A percentile compares a stretch with the other conserved stretches of the same genome.
Evolutionary conservation across 1,284 basidiomycete species (phyloP).

Genomic region (Neonothopanus nambi): DNA sequence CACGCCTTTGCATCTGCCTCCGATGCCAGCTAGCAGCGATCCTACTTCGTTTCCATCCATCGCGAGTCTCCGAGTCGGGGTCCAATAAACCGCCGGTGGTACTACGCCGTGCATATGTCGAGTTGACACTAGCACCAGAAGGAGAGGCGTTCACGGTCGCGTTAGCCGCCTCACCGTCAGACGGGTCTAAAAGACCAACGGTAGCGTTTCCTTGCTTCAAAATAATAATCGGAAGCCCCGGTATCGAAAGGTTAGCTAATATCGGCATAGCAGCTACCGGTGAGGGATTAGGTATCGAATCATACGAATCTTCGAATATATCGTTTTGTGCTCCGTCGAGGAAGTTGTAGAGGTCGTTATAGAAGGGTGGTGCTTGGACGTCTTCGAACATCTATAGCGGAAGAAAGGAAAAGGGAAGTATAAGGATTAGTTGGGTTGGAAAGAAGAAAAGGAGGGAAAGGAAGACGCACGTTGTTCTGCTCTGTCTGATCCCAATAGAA

Average conservation of each 20-base stretch:
- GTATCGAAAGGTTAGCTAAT: constrained; percentile 15
- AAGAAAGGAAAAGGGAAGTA: too few species aligned
- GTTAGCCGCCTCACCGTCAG: background rate
- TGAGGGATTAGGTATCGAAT: constrained; percentile 34
- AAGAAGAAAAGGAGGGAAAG: too few species aligned
- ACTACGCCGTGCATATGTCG: background rate
- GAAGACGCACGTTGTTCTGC: constrained; percentile 23
- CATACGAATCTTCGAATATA: constrained; percentile 55
- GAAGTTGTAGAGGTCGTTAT: constrained; percentile 60
- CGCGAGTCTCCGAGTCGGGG: too few species aligned
- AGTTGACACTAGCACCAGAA: background rate
- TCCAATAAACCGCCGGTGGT: background rate
- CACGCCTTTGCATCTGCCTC: too few species aligned
- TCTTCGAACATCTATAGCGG: constrained; percentile 65
- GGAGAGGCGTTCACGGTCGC: background rate
- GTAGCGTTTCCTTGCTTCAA: background rate
- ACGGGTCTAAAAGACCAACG: background rate
- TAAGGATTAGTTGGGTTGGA: too few species aligned
- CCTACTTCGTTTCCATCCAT: background rate
- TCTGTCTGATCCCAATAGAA: constrained; percentile 68
- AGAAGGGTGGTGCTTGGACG: constrained; percentile 52
- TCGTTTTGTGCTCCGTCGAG: constrained; percentile 61
- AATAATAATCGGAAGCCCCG: background rate
- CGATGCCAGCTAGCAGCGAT: too few species aligned
- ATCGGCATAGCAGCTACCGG: constrained; percentile 38